Base-by-base conservation (phyloP, 768 basidiomycete species). In the Mycena latifolia region DNA sequence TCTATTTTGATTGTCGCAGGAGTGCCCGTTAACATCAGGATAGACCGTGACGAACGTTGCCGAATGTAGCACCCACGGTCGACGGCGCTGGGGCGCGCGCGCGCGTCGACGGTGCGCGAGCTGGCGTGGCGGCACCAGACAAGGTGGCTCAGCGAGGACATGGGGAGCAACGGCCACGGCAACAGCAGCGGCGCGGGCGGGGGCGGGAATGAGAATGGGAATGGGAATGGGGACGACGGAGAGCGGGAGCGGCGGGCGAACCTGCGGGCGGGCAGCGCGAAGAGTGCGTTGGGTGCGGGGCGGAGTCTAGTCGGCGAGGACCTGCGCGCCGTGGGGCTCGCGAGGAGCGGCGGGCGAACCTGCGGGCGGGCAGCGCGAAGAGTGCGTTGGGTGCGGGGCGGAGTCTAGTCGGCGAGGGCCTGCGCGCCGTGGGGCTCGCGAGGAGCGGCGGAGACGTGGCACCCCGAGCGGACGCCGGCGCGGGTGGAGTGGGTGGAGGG, bases 241-340 rank as follows among this genome's bases (percentile, higher is more conserved):
- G 53, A 55, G 33, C 56, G 72, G 37, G 90, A 89, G 29, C 78
- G 86, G 28, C 78, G 85, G 46, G 92, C 92, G 72, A 82, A 82
- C 31, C 74, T 84, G 18, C 80, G 92, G 37, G 85, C 85, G 0
- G 92, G 92, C 6, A 92, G 90, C 73, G 89, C 88, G 3, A 93
- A 93, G 77, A 91, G 86, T 72, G 81, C 88, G 10, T 74, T 91
- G 28, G 83, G 76, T 17, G 75, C 67, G 18, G 83, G 86, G 14
- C 77, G 91, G 62, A 89, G 85, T 69, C 75, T 94, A 17, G 75
- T 92, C 11, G 87, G 90, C 5, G 91, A 93, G 75, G 88, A 87
- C 20, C 72, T 94, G 63, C 83, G 89, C 52, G 90, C 92, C 0
- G 91, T 92, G 0, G 93, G 92, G 12, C 78, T 93, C n/a, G n/a